phyloP scores from a whole-genome alignment of 371 early-diverging fungal genomes.

The Mucor irregularis region DNA sequence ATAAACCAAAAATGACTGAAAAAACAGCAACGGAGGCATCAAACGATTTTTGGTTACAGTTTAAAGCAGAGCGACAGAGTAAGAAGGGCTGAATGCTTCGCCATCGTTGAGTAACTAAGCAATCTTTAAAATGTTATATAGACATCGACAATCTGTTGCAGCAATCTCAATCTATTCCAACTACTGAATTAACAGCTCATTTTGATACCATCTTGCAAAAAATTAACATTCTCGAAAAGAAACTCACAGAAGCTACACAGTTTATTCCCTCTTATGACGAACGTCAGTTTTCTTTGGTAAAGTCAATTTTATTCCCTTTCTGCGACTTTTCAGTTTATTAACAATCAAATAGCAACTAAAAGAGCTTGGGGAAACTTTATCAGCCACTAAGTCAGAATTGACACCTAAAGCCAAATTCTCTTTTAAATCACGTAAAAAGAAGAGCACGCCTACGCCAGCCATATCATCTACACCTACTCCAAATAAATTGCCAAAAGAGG shows the following conservation, averaged over 20 bases:
- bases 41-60: slow-evolving; percentile 39
- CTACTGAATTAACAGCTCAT: slow-evolving; percentile 26
- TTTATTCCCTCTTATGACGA: slow-evolving; percentile 63
- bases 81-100: neutral
- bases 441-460: slow-evolving; percentile 8
- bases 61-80: slow-evolving; percentile 32
- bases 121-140: slow-evolving; percentile 7
- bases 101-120: neutral
- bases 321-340: neutral
- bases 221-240: slow-evolving; percentile 55
- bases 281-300: slow-evolving; percentile 52
- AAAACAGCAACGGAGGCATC: slow-evolving; percentile 40
- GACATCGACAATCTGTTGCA: slow-evolving; percentile 40
- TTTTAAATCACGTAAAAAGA: slow-evolving; percentile 56
- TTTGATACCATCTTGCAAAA: slow-evolving; percentile 41
- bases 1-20: slow-evolving; percentile 4
- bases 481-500: neutral
- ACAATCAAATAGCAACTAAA: slow-evolving; percentile 64
- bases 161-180: slow-evolving; percentile 22
- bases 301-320: too few relatives aligned
- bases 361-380: slow-evolving; percentile 39
- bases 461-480: neutral
- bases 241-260: slow-evolving; percentile 52
- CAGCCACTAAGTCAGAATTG: slow-evolving; percentile 29
- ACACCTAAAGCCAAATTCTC: slow-evolving; percentile 64